Evolutionary conservation across 768 basidiomycete species (phyloP), one percentile per base, ranked within the genome.

Genomic region (Suillus americanus): DNA sequence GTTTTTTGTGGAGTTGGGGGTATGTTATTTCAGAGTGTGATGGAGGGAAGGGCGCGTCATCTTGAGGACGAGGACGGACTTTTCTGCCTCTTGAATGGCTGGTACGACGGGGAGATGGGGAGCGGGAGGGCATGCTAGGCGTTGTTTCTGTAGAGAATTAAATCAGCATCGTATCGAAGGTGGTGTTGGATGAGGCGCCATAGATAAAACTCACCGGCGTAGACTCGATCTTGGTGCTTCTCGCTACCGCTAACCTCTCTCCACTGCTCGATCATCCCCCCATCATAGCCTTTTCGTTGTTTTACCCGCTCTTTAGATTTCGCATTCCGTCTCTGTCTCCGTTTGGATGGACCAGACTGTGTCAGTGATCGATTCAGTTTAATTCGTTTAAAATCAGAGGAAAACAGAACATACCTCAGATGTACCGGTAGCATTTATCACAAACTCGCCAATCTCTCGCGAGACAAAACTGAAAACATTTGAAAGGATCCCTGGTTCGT

Each of bases 391-490:
- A 10, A 38, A 25, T 18, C 3, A 8, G 25, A 28, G 12, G 12
- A 40, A 38, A 25, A 35, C 5, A 33, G 20, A 33, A 54, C 57
- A 1, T 7, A 59, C 57, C 57, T 59, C 56, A 41, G 55, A 23
- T 18, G 62, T 64, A 10, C 66, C 88, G 10, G 88, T 85, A 56
- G 91, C 91, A 69, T 79, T 88, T 23, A 83, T 76, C 30, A 92
- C 81, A 73, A 94, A 93, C 13, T 86, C 86, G 54, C 86, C 86
- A 43, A 92, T 71, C 73, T 94, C 91, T 59, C 85, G 81, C 13
- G 90, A 85, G 5, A 94, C 84, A 72, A 87, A 91, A 73, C 78
- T 82, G 67, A 92, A 81, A 5, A 92, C 88, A 66, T 85, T 86
- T 1, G 87, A 85, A 25, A 91, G 68, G 3, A 89, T 69, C 48